Conservation (phyloP, 73 alveolate species). For the Paramecium octaurelia region DNA sequence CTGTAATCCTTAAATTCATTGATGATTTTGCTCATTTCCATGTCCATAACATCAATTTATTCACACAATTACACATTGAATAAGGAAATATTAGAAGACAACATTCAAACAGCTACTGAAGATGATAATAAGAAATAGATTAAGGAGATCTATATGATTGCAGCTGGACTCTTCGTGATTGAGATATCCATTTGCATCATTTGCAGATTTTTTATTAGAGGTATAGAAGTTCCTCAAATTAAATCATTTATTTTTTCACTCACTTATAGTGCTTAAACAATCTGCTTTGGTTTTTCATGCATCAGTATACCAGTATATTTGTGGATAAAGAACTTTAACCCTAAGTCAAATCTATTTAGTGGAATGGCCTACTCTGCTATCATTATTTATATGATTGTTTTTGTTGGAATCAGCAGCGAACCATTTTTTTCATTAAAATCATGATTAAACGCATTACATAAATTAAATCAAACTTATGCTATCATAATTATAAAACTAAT, state of each 20-base stretch:
- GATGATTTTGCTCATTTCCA: background rate
- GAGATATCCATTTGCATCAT: background rate
- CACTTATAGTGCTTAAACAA: background rate
- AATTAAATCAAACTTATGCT: background rate
- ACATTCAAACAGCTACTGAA: background rate
- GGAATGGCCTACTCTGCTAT: background rate
- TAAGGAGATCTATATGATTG: background rate
- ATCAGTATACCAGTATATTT: background rate
- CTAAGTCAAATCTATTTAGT: background rate
- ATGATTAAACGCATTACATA: background rate
- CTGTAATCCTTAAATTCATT: background rate
- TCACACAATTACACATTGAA: conserved; percentile 27
- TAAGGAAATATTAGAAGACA: background rate
- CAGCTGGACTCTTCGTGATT: background rate
- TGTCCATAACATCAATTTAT: background rate
- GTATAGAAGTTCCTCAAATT: background rate
- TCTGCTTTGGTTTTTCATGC: conserved; percentile 33
- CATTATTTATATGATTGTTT: background rate
- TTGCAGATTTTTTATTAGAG: background rate
- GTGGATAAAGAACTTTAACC: background rate
- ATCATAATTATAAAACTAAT: background rate
- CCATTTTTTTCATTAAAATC: background rate
- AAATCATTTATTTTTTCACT: background rate
- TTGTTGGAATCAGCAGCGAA: background rate
- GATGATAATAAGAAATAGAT: background rate